Base-by-base conservation (phyloP, 2,329 filamentous ascomycete species). In the Aquanectria penicillioides region DNA sequence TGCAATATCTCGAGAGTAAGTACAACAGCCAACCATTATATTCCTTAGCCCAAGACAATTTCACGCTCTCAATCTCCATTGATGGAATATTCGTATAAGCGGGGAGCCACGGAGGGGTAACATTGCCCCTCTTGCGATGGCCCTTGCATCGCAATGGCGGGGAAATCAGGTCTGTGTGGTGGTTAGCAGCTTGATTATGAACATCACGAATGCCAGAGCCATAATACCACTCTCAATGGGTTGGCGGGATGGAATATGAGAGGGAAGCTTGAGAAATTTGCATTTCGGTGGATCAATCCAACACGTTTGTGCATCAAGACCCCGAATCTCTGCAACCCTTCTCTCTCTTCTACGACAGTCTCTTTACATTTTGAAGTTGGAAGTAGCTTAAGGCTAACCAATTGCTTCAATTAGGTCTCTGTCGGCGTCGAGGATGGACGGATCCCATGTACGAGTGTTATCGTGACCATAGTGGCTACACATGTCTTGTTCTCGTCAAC, bases 401-500 rank as follows among this genome's bases (percentile, higher is more conserved):
- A 64, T 59, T 31, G 44, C 61, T 71, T 53, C 58, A 71, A 63
- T 56, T 76, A 98, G 94, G 93, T 80, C 89, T 97, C 73, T 98
- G 94, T 84, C 90, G 92, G 76, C 93, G 94, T 70, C 93, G 94
- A 77, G 92, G 93, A 78, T 98, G 94, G 94, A 89, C 88, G 68
- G 92, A 97, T 75, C 94, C 94, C 71, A 84, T 87, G 74, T 98
- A 97, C 83, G 90, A 95, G 78, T 89, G 89, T 71, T 93, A 90
- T 83, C 86, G 85, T 68, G 89, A 88, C 71, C 80, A 83, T 65
- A 86, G 82, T 69, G 94, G 94, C 73, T 97, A 90, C 77, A 92
- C 90, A 58, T 97, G 94, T 81, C 89, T 93, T 57, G 94, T 97
- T 56, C 86, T 95, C 64, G 94, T 98, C 75, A 97, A 98, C 81